These are phyloP conservation scores for Phytophthora hibernalis DNA, from an alignment of 352 stramenopile genomes.

Conservation along the genomic window DNA sequence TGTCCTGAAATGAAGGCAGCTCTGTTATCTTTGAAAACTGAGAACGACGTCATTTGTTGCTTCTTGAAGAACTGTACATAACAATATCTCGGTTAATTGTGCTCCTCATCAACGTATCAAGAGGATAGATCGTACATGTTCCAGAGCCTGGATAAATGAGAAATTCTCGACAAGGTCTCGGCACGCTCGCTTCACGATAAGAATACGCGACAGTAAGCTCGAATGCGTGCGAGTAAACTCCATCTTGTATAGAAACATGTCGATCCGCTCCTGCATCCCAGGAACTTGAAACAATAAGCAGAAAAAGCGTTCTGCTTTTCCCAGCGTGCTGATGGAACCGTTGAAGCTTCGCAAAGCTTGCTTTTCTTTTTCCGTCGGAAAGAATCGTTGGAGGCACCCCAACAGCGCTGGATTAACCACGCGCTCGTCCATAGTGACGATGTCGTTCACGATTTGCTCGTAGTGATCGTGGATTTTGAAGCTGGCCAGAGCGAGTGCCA, in stretches of 20 bases:
- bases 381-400: slow-evolving; percentile 78
- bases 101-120: not conserved
- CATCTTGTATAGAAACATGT: slow-evolving; percentile 84
- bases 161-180: slow-evolving; percentile 78
- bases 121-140: slow-evolving; percentile 40
- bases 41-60: slow-evolving; percentile 43
- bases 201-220: slow-evolving; percentile 51
- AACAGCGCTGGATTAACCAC: slow-evolving; percentile 66
- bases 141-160: slow-evolving; percentile 59
- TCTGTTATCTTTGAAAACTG: slow-evolving; percentile 37
- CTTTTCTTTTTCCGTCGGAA: slow-evolving; percentile 75
- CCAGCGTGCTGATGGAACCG: slow-evolving; percentile 53
- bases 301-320: slow-evolving; percentile 81
- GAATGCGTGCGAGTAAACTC: slow-evolving; percentile 59
- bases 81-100: not conserved
- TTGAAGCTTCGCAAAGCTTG: slow-evolving; percentile 49
- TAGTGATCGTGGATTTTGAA: slow-evolving; percentile 84
- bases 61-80: slow-evolving; percentile 59
- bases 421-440: slow-evolving; percentile 68
- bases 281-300: slow-evolving; percentile 67
- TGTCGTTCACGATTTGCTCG: slow-evolving; percentile 65
- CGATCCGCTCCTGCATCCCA: slow-evolving; percentile 64
- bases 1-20: slow-evolving; percentile 45
- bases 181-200: slow-evolving; percentile 69
- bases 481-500: slow-evolving; percentile 72